A percentile compares a stretch with the other conserved stretches of the same genome.
phyloP scores from a whole-genome alignment of 179 eudicot genomes.

The Vitellaria paradoxa region DNA sequence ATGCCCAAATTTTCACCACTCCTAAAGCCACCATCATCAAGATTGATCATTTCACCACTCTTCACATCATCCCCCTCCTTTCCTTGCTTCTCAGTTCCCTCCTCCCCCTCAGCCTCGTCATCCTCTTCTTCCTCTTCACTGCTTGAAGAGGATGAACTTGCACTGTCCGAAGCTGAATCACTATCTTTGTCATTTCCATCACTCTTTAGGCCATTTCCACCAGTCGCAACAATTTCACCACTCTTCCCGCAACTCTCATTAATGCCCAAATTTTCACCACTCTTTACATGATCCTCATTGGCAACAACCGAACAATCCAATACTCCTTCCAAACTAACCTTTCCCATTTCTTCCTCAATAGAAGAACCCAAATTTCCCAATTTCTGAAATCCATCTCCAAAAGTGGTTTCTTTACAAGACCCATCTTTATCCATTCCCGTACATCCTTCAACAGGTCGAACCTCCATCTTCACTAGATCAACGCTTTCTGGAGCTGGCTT shows the following conservation, averaged over 20 bases:
- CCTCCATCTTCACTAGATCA: slow-evolving; percentile 20
- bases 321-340: slow-evolving; percentile 47
- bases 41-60: background rate
- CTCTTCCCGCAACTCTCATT: slow-evolving; percentile 19
- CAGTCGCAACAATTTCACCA: background rate
- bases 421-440: slow-evolving; percentile 4
- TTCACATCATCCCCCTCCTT: background rate
- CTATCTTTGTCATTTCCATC: background rate
- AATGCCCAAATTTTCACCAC: slow-evolving; percentile 8
- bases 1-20: slow-evolving; percentile 7
- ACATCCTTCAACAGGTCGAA: slow-evolving; percentile 8
- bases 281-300: background rate
- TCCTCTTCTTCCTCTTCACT: slow-evolving; percentile 50
- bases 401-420: slow-evolving; percentile 13
- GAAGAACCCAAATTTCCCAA: slow-evolving; percentile 35
- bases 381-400: slow-evolving; percentile 17
- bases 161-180: slow-evolving; percentile 26
- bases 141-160: slow-evolving; percentile 43
- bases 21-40: background rate
- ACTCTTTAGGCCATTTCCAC: background rate
- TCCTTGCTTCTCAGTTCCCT: slow-evolving; percentile 17
- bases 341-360: slow-evolving; percentile 58
- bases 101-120: slow-evolving; percentile 1
- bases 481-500: slow-evolving; percentile 12
- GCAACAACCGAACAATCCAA: slow-evolving; percentile 3